A percentile compares a stretch with the other conserved stretches of the same genome.
These are phyloP conservation scores for Gossypium thurberi DNA, from an alignment of 345 rosid species.

Conservation along the genomic window DNA sequence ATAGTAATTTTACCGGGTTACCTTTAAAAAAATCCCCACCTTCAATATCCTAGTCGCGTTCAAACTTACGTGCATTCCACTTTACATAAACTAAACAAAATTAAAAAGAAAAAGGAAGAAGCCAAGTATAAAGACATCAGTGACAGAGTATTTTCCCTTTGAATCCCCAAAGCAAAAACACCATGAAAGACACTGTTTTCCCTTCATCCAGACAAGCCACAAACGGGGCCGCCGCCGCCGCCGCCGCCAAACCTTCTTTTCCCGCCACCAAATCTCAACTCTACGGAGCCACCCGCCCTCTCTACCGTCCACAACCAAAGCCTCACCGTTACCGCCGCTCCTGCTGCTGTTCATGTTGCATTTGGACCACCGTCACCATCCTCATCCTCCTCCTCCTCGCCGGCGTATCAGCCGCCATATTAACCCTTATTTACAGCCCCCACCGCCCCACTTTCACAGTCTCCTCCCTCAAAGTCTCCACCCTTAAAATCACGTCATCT, in stretches of 20 bases:
- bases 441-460: constrained; percentile 62
- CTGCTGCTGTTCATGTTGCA: constrained; percentile 55
- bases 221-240: constrained; percentile 3
- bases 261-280: constrained; percentile 67
- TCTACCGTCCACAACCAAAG: constrained; percentile 61
- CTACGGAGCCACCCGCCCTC: constrained; percentile 59
- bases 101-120: no score
- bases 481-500: constrained; percentile 54
- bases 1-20: no score
- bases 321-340: constrained; percentile 40
- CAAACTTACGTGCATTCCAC: background rate
- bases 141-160: background rate
- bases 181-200: constrained; percentile 56
- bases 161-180: background rate
- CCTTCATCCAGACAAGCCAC: constrained; percentile 49
- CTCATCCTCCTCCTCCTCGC: constrained; percentile 43
- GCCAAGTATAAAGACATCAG: background rate
- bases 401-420: constrained; percentile 36
- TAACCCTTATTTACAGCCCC: constrained; percentile 71
- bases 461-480: constrained; percentile 45
- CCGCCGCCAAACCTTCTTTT: constrained; percentile 27
- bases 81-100: background rate
- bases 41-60: background rate
- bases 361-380: constrained; percentile 40
- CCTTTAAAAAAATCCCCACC: background rate